Percentiles rank a stretch among this genome's conserved stretches.
Conservation (phyloP, 345 rosid genomes). For the Eucalyptus decipiens region DNA sequence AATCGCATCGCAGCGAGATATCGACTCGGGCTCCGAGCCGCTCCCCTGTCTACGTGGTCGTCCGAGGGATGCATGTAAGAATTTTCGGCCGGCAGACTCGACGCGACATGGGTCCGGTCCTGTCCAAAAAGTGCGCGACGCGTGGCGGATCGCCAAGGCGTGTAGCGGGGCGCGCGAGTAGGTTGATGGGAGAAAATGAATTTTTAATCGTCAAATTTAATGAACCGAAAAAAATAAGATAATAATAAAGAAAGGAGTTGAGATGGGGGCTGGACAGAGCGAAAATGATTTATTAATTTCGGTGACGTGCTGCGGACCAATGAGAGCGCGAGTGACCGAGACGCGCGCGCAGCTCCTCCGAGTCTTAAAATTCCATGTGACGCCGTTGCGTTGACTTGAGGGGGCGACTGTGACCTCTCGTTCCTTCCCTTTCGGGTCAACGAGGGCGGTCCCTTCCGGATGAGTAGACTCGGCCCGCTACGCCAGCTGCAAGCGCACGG, state of each 20-base stretch:
- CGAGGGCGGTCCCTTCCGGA: neutral
- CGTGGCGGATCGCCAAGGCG: neutral
- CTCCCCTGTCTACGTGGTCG: neutral
- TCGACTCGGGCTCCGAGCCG: neutral
- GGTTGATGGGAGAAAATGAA: neutral
- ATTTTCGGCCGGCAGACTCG: neutral
- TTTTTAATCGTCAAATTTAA: neutral
- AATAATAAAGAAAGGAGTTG: neutral
- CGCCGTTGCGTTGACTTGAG: neutral
- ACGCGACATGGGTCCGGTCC: neutral
- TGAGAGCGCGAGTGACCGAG: neutral
- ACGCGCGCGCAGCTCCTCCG: neutral
- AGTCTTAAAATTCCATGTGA: neutral
- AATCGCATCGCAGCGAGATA: neutral
- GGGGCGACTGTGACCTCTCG: neutral
- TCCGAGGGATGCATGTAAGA: neutral
- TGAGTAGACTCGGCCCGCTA: neutral
- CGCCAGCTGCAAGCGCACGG: neutral
- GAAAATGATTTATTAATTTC: neutral
- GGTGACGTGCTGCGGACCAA: neutral
- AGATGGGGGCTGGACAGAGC: accelerated
- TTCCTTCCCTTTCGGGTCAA: neutral
- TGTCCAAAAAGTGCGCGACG: neutral
- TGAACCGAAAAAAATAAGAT: neutral
- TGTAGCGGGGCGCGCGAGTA: neutral